Evolutionary conservation across 345 rosid genomes (phyloP), one percentile per base, ranked within the genome.

Genomic region (Streptanthus diversifolius): DNA sequence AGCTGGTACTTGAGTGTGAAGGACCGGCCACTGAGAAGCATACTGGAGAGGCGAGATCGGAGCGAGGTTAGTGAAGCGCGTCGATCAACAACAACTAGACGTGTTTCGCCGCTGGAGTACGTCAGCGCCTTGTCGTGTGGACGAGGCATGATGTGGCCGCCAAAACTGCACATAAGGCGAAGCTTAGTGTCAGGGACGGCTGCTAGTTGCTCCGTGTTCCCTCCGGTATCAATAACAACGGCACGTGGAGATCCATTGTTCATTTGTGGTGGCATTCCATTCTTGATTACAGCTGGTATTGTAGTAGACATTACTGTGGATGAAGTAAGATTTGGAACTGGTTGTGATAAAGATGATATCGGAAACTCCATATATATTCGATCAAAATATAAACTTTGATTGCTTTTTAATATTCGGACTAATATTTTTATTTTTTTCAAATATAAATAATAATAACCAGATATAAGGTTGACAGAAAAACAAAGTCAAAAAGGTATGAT

Each of bases 71-170:
- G 83, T 2, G 92, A 78, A 21, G 91, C 78, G 62, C 83, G 80
- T 30, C 92, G 93, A 74, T 92, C 93, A 7, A 87, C 74, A 27
- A 72, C 89, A 1, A 89, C 83, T 0, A 89, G 76, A 15, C 89
- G 88, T 2, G 89, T 89, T 68, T 88, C 90, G 1, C 96, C 98
- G 54, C 88, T 89, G 7, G 88, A 79, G 32, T 93, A 93, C 75
- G 86, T 82, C 62, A 93, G 83, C 13, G 90, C 74, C 67, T 85
- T 90, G 82, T 93, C 89, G 60, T 90, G 96, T 2, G 97, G 96
- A 13, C 98, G 93, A 70, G 97, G 97, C 79, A 93, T 82, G 66
- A 93, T 93, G 71, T 86, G 97, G 19, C 97, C 98, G 5, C 90
- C 91, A 36, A 77, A 89, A 80, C 96, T 89, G 75, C 97, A 90